Conservation (phyloP, 1,139 yeast genomes). For the Debaryomyces udenii region DNA sequence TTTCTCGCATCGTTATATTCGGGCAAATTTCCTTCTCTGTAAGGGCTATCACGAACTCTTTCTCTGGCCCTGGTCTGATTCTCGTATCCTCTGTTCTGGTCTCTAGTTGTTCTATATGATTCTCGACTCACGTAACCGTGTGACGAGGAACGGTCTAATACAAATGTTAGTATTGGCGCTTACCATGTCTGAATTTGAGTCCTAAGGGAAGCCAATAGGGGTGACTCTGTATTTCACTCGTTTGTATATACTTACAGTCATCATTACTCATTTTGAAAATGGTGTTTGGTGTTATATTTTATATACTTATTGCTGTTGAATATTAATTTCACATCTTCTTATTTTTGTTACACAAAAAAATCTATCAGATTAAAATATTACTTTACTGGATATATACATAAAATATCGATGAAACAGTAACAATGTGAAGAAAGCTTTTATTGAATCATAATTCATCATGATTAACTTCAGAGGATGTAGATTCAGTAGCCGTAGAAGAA, state of each 20-base stretch:
- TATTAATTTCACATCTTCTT: constrained; percentile 7
- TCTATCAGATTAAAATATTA: constrained; percentile 1
- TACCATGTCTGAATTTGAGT: too few species aligned
- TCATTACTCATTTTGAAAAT: constrained; percentile 5
- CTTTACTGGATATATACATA: constrained; percentile 3
- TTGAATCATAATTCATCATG: constrained; percentile 8
- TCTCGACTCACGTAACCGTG: constrained; percentile 4
- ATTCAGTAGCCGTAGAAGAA: not conserved
- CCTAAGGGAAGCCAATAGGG: too few species aligned
- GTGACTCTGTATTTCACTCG: not conserved
- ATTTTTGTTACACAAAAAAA: constrained; percentile 6
- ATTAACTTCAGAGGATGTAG: not conserved
- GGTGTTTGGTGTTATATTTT: too few species aligned
- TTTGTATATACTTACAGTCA: constrained; percentile 1
- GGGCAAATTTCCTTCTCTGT: constrained; percentile 4
- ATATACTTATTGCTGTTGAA: too few species aligned
- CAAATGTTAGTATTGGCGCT: constrained; percentile 4
- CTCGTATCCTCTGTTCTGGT: constrained; percentile 5
- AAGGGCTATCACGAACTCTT: constrained; percentile 15
- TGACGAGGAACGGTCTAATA: constrained; percentile 8
- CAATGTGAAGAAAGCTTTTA: too few species aligned
- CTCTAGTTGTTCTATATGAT: constrained; percentile 4
- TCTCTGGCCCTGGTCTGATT: constrained; percentile 13
- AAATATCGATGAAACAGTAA: not conserved
- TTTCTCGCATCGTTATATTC: constrained; percentile 14